Evolutionary conservation across 1,284 basidiomycete genomes (phyloP).

Genomic region (Boletellus sp.): DNA sequence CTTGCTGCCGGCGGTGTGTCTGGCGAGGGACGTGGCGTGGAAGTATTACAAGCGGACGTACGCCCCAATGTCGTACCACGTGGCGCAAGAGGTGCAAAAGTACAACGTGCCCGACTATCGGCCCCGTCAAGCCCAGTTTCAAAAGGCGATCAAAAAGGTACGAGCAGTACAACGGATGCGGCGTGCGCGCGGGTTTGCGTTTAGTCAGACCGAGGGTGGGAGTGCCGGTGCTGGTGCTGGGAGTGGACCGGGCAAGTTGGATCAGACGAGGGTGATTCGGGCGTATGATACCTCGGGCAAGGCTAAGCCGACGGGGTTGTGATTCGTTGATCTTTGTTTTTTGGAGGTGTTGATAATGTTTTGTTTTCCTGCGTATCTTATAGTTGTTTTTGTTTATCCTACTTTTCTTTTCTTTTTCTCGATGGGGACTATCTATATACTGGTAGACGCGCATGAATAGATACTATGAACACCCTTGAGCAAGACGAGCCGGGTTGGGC

Average conservation of each 20-base stretch:
- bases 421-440: too few species aligned
- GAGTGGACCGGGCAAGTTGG: slow-evolving; percentile 28
- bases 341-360: too few species aligned
- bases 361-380: too few species aligned
- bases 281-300: slow-evolving; percentile 85
- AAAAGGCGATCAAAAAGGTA: slow-evolving; percentile 98
- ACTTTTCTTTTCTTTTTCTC: too few species aligned
- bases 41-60: slow-evolving; percentile 96
- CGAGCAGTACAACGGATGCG: slow-evolving; percentile 94
- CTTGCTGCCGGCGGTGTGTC: slow-evolving; percentile 84
- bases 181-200: slow-evolving; percentile 91
- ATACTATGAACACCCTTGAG: too few species aligned
- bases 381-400: too few species aligned
- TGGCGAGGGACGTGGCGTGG: slow-evolving; percentile 92
- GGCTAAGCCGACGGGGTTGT: slow-evolving; percentile 63
- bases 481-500: too few species aligned
- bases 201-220: slow-evolving; percentile 89
- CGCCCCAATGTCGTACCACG: slow-evolving; percentile 87
- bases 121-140: slow-evolving; percentile 97
- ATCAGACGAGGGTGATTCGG: slow-evolving; percentile 82
- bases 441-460: too few species aligned
- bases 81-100: slow-evolving; percentile 95
- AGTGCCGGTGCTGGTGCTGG: slow-evolving; percentile 24
- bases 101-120: slow-evolving; percentile 98
- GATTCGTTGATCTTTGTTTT: too few species aligned